phyloP scores from a whole-genome alignment of 495 filamentous ascomycete genomes.

The Chlorociboria aeruginascens region DNA sequence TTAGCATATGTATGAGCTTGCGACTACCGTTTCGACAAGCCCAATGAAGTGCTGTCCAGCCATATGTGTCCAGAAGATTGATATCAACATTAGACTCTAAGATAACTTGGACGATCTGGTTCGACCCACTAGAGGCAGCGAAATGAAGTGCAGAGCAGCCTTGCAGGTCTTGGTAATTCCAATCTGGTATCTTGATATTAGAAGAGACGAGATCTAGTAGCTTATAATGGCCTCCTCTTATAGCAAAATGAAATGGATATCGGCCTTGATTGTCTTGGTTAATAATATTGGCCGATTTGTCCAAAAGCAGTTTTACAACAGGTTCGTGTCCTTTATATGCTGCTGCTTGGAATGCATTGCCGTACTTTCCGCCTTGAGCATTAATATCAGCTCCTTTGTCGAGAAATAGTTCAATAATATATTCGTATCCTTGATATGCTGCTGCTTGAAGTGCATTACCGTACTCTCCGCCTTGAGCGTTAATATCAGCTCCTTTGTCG shows the following conservation, averaged over 20 bases:
- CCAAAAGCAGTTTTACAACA: slow-evolving; percentile 18
- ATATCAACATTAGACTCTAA: slow-evolving; percentile 10
- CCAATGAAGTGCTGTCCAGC: slow-evolving; percentile 21
- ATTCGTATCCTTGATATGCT: neutral
- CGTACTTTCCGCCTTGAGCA: slow-evolving; percentile 10
- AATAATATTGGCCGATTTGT: slow-evolving; percentile 16
- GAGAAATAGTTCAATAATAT: slow-evolving; percentile 14
- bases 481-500: slow-evolving; percentile 14
- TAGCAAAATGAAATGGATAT: slow-evolving; percentile 3
- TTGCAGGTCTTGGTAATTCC: slow-evolving; percentile 9
- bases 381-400: slow-evolving; percentile 19
- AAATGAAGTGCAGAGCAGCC: slow-evolving; percentile 18
- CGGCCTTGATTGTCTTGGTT: slow-evolving; percentile 5
- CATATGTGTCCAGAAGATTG: slow-evolving; percentile 10
- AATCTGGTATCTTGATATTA: slow-evolving; percentile 7
- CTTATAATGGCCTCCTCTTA: slow-evolving; percentile 1
- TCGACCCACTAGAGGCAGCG: slow-evolving; percentile 14
- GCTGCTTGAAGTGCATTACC: neutral
- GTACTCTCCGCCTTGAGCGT: slow-evolving; percentile 1
- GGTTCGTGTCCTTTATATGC: slow-evolving; percentile 1
- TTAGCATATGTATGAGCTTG: slow-evolving; percentile 17
- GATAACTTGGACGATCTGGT: too few species aligned
- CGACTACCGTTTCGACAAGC: slow-evolving; percentile 15
- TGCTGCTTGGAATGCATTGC: slow-evolving; percentile 10
- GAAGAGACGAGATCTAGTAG: slow-evolving; percentile 5